Evolutionary conservation across 805 yeast genomes (phyloP).

Genomic region (Starmera quercuum): DNA sequence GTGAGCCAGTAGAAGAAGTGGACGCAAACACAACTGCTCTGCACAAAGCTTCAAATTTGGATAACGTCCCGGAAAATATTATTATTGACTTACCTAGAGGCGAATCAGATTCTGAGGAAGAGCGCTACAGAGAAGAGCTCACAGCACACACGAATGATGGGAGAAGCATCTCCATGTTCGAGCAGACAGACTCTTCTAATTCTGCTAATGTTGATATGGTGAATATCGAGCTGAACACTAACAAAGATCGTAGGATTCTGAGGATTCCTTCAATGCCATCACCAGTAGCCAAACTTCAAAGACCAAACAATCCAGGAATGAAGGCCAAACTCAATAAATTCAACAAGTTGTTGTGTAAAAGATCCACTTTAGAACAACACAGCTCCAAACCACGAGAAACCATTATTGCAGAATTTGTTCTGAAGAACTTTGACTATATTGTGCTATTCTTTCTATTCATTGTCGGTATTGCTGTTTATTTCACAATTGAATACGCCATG

Average conservation of each 20-base stretch:
- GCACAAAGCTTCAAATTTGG: not conserved
- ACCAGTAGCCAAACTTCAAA: constrained; percentile 9
- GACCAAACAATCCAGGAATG: constrained; percentile 11
- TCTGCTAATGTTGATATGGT: not conserved
- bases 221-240: constrained; percentile 1
- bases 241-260: constrained; percentile 1
- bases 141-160: not conserved
- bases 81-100: constrained; percentile 9
- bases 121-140: constrained; percentile 9
- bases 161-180: no score
- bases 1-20: not conserved
- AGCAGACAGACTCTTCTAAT: not conserved
- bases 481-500: constrained; percentile 45
- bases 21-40: not conserved
- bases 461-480: constrained; percentile 55
- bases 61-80: constrained; percentile 1
- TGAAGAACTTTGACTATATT: constrained; percentile 47
- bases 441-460: constrained; percentile 40
- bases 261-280: constrained; percentile 9
- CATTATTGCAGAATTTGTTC: constrained; percentile 27
- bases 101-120: constrained; percentile 18
- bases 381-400: constrained; percentile 12
- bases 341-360: constrained; percentile 13
- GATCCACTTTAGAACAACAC: constrained; percentile 13
- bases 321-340: constrained; percentile 2